Conservation (phyloP, 75 land plant genomes). For the Sequoia sempervirens region DNA sequence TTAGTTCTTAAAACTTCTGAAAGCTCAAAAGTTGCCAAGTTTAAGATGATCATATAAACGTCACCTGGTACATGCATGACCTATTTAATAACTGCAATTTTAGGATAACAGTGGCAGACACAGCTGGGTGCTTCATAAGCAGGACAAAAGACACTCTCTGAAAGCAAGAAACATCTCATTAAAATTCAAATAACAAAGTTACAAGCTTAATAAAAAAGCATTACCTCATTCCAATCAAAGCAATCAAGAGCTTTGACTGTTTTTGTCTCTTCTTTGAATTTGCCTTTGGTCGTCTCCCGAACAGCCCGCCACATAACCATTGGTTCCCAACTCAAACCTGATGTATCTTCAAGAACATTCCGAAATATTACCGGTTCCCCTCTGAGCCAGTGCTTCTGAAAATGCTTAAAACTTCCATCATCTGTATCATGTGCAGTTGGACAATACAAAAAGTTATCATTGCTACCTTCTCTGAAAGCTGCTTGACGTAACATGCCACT, state of each 20-base stretch:
- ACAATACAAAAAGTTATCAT: slow-evolving; percentile 68
- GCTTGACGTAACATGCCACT: slow-evolving; percentile 37
- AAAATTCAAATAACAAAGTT: neutral
- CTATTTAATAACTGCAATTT: neutral
- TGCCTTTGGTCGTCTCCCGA: slow-evolving; percentile 40
- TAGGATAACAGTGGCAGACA: neutral
- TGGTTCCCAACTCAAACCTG: slow-evolving; percentile 84
- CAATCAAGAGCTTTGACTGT: slow-evolving; percentile 79
- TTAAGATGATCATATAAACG: neutral
- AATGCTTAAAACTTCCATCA: slow-evolving; percentile 51
- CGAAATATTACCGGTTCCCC: slow-evolving; percentile 88
- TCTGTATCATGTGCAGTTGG: slow-evolving; percentile 33
- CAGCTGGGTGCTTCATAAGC: neutral
- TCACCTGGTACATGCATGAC: neutral
- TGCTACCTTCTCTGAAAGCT: slow-evolving; percentile 45
- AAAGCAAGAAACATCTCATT: neutral
- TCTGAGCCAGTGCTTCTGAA: slow-evolving; percentile 74
- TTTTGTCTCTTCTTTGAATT: slow-evolving; percentile 28
- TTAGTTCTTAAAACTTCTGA: neutral
- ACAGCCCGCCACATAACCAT: slow-evolving; percentile 89
- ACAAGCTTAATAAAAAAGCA: neutral
- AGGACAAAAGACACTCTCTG: neutral
- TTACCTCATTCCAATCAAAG: slow-evolving; percentile 65
- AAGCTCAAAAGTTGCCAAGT: neutral
- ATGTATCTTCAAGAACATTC: slow-evolving; percentile 50